A percentile compares a stretch with the other conserved stretches of the same genome.
These are phyloP conservation scores for Phyllosticta citriasiana DNA, from an alignment of 2,329 filamentous ascomycete species.

Conservation along the genomic window DNA sequence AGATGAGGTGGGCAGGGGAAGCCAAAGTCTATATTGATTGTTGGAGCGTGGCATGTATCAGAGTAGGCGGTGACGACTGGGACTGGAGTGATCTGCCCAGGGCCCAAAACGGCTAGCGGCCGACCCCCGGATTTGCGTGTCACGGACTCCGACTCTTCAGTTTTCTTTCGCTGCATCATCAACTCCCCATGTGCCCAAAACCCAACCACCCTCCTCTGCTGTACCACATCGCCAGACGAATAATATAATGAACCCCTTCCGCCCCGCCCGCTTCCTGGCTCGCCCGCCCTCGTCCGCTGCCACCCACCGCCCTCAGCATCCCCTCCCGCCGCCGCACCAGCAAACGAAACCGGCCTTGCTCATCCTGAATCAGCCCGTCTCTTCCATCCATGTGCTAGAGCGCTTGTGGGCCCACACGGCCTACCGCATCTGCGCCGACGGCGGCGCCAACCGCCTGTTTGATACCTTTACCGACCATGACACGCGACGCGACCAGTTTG, in stretches of 20 bases:
- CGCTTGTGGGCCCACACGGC: constrained; percentile 44
- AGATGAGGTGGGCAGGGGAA: not conserved
- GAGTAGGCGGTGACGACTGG: not conserved
- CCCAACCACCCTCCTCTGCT: not conserved
- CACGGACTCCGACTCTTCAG: not conserved
- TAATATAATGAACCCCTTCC: constrained; percentile 11
- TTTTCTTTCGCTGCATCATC: not conserved
- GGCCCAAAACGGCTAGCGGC: not conserved
- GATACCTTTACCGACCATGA: constrained; percentile 32
- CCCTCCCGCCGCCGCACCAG: constrained; percentile 13
- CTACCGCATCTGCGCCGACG: constrained; percentile 74
- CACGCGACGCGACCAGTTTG: constrained; percentile 18
- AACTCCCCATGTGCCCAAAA: not conserved
- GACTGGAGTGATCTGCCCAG: not conserved
- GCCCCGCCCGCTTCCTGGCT: constrained; percentile 21
- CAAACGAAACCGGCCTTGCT: constrained; percentile 24
- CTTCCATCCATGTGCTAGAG: constrained; percentile 40
- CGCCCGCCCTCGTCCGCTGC: not conserved
- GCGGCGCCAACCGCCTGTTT: constrained; percentile 71
- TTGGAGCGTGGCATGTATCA: not conserved
- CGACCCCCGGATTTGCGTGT: not conserved
- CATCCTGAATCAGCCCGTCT: constrained; percentile 36
- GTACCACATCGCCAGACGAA: not conserved
- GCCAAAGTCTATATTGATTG: not conserved
- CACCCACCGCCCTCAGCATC: constrained; percentile 6